Conservation (phyloP, 1,284 basidiomycete species). For the Tetrapyrgos nigripes region DNA sequence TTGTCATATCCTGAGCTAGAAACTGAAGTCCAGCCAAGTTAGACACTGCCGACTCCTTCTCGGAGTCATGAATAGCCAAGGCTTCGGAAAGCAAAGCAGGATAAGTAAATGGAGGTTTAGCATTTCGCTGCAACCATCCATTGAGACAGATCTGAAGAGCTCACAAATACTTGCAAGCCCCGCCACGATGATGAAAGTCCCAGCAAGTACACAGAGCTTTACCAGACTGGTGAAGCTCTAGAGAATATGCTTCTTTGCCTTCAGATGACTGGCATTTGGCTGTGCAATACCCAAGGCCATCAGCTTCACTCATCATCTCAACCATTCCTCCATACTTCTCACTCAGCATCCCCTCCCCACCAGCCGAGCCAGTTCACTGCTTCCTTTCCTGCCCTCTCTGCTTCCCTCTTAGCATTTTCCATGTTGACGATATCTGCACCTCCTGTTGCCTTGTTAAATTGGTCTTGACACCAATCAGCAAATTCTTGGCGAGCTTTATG, state of each 20-base stretch:
- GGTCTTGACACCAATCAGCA: background rate
- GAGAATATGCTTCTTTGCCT: background rate
- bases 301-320: background rate
- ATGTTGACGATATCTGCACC: conserved; percentile 1
- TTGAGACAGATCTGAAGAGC: conserved; percentile 3
- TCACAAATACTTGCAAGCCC: conserved; percentile 11
- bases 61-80: background rate
- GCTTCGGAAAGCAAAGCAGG: background rate
- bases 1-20: background rate
- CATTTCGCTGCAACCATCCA: background rate
- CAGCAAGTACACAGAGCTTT: conserved; percentile 4
- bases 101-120: background rate
- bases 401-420: background rate
- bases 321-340: background rate
- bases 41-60: background rate
- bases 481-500: background rate
- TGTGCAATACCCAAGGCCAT: background rate
- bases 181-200: background rate
- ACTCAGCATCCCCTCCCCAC: background rate
- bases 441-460: background rate
- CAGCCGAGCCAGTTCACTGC: background rate
- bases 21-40: background rate
- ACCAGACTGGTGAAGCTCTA: conserved; percentile 6
- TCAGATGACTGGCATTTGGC: background rate
- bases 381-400: background rate